Evolutionary conservation across 495 filamentous ascomycete species (phyloP).

Genomic region (Neurospora cerealis): DNA sequence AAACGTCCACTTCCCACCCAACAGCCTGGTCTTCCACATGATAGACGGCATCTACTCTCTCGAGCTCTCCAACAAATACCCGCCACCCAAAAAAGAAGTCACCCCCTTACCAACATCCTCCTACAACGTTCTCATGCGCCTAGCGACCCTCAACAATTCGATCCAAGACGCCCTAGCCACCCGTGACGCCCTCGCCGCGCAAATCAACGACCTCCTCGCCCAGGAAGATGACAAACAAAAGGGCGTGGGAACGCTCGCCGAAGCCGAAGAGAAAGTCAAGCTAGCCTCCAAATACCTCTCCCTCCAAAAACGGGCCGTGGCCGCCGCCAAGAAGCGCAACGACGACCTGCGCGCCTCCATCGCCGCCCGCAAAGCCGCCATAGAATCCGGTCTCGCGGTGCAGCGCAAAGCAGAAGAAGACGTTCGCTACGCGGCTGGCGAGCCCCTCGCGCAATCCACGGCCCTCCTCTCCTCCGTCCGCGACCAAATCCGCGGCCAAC

Average conservation of each 20-base stretch:
- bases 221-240: constrained; percentile 31
- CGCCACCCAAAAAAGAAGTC: constrained; percentile 33
- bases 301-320: constrained; percentile 53
- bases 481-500: constrained; percentile 64
- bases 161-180: constrained; percentile 84
- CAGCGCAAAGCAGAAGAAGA: constrained; percentile 49
- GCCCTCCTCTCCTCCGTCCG: constrained; percentile 45
- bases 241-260: constrained; percentile 29
- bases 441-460: constrained; percentile 46
- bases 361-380: constrained; percentile 52
- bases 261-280: constrained; percentile 52
- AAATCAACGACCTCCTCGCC: constrained; percentile 67
- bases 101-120: constrained; percentile 53
- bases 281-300: constrained; percentile 51
- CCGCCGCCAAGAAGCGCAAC: constrained; percentile 45
- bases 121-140: constrained; percentile 82
- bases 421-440: constrained; percentile 39
- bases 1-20: constrained; percentile 68
- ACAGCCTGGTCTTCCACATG: constrained; percentile 81
- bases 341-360: constrained; percentile 58
- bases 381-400: constrained; percentile 47
- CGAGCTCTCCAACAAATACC: constrained; percentile 35
- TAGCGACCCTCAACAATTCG: constrained; percentile 83
- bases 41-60: constrained; percentile 79
- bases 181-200: constrained; percentile 57